Percentiles rank a stretch among this genome's conserved stretches.
phyloP scores from a whole-genome alignment of 352 stramenopile species.

The Albugo laibachii region DNA sequence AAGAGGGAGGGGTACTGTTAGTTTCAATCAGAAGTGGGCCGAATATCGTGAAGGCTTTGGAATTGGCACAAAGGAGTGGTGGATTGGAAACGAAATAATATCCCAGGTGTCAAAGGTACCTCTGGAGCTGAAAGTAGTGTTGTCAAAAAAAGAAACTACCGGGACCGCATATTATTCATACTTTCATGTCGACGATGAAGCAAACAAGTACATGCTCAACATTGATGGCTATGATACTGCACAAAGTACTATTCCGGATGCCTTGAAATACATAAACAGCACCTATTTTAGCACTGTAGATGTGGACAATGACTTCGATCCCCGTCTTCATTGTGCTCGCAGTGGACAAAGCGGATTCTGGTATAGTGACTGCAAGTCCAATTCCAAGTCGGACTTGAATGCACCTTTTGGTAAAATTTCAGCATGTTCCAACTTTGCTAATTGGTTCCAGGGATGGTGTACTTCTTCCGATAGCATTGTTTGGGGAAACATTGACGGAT shows the following conservation, averaged over 20 bases:
- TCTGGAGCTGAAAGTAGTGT: constrained; percentile 24
- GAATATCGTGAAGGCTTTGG: constrained; percentile 39
- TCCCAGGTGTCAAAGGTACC: constrained; percentile 13
- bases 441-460: constrained; percentile 30
- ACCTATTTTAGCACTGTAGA: constrained; percentile 39
- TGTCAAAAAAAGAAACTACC: constrained; percentile 24
- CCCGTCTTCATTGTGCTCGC: constrained; percentile 23
- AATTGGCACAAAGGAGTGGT: constrained; percentile 25
- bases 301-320: constrained; percentile 24
- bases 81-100: constrained; percentile 28
- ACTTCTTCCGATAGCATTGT: constrained; percentile 20
- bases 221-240: constrained; percentile 16
- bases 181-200: constrained; percentile 23
- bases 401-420: constrained; percentile 24
- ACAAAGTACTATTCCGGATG: constrained; percentile 20
- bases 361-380: constrained; percentile 21
- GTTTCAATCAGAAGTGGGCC: constrained; percentile 37
- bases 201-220: constrained; percentile 23
- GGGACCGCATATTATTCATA: constrained; percentile 20
- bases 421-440: constrained; percentile 17
- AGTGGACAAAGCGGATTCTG: constrained; percentile 31
- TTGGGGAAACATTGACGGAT: constrained; percentile 29
- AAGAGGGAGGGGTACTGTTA: constrained; percentile 20
- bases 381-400: constrained; percentile 24
- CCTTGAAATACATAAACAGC: constrained; percentile 21